These are phyloP conservation scores for Ophiostoma sp. DNA, from an alignment of 2,329 filamentous ascomycete species.

Conservation along the genomic window DNA sequence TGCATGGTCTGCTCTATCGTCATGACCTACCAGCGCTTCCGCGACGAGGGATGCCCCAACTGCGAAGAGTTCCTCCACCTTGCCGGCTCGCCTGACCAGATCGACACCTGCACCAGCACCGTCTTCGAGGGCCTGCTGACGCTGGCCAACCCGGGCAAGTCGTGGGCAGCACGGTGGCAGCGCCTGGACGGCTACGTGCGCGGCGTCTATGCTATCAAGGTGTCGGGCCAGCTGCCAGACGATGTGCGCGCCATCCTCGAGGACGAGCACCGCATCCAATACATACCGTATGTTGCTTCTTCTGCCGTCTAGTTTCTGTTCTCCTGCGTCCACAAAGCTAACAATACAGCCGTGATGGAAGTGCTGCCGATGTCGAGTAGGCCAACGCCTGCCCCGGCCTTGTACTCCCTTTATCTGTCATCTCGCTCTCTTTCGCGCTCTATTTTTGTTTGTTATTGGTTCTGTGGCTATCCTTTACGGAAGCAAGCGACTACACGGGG, in stretches of 20 bases:
- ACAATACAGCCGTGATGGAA: constrained; percentile 49
- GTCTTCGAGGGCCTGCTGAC: constrained; percentile 92
- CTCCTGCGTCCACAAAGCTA: neutral
- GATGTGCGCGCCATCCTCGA: constrained; percentile 57
- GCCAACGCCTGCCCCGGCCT: neutral
- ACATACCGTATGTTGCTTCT: constrained; percentile 55
- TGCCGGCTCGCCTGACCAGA: constrained; percentile 68
- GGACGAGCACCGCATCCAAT: constrained; percentile 59
- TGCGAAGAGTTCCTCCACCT: constrained; percentile 91
- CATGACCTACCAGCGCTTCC: constrained; percentile 79
- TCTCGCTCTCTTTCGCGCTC: neutral
- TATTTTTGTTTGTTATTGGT: neutral
- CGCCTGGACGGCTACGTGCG: constrained; percentile 80
- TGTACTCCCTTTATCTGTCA: neutral
- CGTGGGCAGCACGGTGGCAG: constrained; percentile 98
- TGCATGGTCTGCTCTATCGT: constrained; percentile 99
- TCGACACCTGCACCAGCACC: constrained; percentile 89
- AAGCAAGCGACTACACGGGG: constrained; percentile 16
- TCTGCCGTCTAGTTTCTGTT: neutral
- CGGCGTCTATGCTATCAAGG: constrained; percentile 91
- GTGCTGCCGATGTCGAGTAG: constrained; percentile 45
- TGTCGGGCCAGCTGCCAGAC: constrained; percentile 71
- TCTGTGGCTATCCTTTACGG: constrained; percentile 2
- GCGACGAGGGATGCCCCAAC: constrained; percentile 85
- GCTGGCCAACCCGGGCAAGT: constrained; percentile 71